Base-by-base conservation (phyloP, 129 eudicot species). In the Arctium lappa region DNA sequence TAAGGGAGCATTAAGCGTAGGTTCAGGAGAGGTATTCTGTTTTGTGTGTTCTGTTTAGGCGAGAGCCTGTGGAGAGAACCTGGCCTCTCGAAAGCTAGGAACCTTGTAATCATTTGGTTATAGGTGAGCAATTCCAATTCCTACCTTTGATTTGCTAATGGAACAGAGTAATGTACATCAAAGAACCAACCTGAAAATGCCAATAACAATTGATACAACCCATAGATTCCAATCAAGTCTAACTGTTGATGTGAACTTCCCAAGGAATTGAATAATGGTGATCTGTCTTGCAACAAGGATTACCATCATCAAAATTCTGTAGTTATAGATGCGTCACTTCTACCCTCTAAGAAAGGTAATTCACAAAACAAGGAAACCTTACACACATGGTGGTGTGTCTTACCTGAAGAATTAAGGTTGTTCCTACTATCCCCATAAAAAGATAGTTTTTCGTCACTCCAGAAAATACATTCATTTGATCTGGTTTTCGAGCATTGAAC, bases 401-500 rank as follows among this genome's bases (percentile, higher is more conserved):
- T 73, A 91, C 98, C 94, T 95, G 98, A 78, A 95, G 97, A 74
- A 95, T 69, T 60, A 92, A 81, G 33, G 98, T 95, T 27, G 83
- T 63, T 79, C 91, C 97, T 53, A 91, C 88, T 48, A 95, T 91
- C 62, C 93, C 97, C 76, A 86, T 82, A 87, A 95, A 95, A 68
- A 95, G 94, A 74, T 56, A 85, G 85, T 95, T 95, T 78, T 89
- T 92, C 13, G 92, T 88, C 85, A 92, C 90, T 66, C 98, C 97
- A 1, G 78, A 62, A 74, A 95, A 95, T 42, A 95, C 93, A 63
- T 95, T 89, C 37, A 92, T 34, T 81, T 91, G 87, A 1, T 95
- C 98, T 71, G 97, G 97, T 79, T 92, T 92, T 66, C 98, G 86
- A 68, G 98, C 92, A 85, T 95, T 95, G 86, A 95, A 86, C 88